Evolutionary conservation across 768 basidiomycete species (phyloP).

Genomic region (Tephrocybe sp.): DNA sequence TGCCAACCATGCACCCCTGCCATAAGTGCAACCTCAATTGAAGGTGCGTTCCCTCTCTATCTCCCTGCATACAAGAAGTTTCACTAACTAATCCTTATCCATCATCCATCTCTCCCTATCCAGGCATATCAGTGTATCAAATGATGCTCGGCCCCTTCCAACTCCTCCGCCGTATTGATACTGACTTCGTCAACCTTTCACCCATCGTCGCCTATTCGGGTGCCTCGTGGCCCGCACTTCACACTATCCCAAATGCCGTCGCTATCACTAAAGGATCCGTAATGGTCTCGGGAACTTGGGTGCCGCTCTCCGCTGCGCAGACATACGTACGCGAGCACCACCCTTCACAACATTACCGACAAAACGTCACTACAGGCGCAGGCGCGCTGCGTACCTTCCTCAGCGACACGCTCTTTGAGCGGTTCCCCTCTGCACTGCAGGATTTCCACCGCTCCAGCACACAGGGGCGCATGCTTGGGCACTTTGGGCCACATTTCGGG

Average conservation of each 20-base stretch:
- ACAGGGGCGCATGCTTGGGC: constrained; percentile 47
- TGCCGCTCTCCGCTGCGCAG: constrained; percentile 59
- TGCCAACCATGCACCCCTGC: constrained; percentile 62
- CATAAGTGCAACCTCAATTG: constrained; percentile 66
- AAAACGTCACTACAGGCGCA: no score
- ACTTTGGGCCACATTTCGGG: constrained; percentile 66
- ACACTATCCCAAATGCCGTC: constrained; percentile 46
- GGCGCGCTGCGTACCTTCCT: constrained; percentile 55
- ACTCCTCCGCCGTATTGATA: constrained; percentile 73
- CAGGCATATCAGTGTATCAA: constrained; percentile 77
- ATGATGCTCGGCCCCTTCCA: constrained; percentile 55
- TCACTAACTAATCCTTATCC: constrained; percentile 1
- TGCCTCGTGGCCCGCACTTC: constrained; percentile 35
- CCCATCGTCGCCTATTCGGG: constrained; percentile 50
- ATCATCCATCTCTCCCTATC: constrained; percentile 9
- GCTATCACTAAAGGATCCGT: constrained; percentile 53
- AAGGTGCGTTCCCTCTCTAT: constrained; percentile 46
- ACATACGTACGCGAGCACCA: constrained; percentile 53
- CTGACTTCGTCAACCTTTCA: constrained; percentile 75
- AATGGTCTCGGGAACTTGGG: constrained; percentile 65
- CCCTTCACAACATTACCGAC: constrained; percentile 27
- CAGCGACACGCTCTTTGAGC: constrained; percentile 58
- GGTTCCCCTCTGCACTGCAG: constrained; percentile 62
- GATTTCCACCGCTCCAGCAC: constrained; percentile 54
- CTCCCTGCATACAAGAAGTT: constrained; percentile 10